Percentiles rank a stretch among this genome's conserved stretches.
Evolutionary conservation across 2,329 filamentous ascomycete genomes (phyloP).

Genomic region (Sporothrix pseudoabietina): DNA sequence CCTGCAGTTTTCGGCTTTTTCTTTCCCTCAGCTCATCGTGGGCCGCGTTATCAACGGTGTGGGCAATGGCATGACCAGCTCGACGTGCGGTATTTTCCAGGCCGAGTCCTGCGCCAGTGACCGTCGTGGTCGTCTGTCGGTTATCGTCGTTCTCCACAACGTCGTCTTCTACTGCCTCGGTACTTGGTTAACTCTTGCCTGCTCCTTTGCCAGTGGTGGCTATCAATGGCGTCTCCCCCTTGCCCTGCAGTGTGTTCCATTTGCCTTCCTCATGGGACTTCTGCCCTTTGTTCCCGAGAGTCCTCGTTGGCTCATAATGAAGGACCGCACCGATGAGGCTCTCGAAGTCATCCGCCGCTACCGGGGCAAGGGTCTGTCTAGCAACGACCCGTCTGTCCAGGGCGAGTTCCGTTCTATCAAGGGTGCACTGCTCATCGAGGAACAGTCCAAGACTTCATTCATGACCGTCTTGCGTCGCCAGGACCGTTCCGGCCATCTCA

Average conservation of each 20-base stretch:
- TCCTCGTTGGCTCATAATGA: slow-evolving; percentile 20
- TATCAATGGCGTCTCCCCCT: slow-evolving; percentile 19
- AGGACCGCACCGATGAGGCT: slow-evolving; percentile 13
- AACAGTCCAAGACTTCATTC: slow-evolving; percentile 1
- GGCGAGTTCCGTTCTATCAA: slow-evolving; percentile 20
- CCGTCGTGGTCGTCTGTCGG: slow-evolving; percentile 8
- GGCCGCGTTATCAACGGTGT: slow-evolving; percentile 20
- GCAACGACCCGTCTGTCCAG: background rate
- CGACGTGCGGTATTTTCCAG: slow-evolving; percentile 21
- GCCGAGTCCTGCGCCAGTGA: slow-evolving; percentile 17
- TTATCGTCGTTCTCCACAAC: slow-evolving; percentile 19
- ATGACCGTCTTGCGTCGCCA: background rate
- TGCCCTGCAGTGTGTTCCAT: slow-evolving; percentile 6
- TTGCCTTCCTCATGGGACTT: slow-evolving; percentile 1
- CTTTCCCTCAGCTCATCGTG: slow-evolving; percentile 12
- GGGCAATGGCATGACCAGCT: slow-evolving; percentile 20
- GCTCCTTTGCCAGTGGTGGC: slow-evolving; percentile 14
- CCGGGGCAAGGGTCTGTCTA: slow-evolving; percentile 7
- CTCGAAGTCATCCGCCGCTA: slow-evolving; percentile 19
- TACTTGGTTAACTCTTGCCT: slow-evolving; percentile 10
- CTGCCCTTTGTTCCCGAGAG: slow-evolving; percentile 13
- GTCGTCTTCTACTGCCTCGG: slow-evolving; percentile 19
- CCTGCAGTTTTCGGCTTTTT: slow-evolving; percentile 11
- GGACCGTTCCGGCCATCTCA: slow-evolving; percentile 15
- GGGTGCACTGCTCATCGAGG: slow-evolving; percentile 11